Percentiles rank a stretch among this genome's conserved stretches.
phyloP scores from a whole-genome alignment of 2,329 filamentous ascomycete species.

The Botryotinia calthae region DNA sequence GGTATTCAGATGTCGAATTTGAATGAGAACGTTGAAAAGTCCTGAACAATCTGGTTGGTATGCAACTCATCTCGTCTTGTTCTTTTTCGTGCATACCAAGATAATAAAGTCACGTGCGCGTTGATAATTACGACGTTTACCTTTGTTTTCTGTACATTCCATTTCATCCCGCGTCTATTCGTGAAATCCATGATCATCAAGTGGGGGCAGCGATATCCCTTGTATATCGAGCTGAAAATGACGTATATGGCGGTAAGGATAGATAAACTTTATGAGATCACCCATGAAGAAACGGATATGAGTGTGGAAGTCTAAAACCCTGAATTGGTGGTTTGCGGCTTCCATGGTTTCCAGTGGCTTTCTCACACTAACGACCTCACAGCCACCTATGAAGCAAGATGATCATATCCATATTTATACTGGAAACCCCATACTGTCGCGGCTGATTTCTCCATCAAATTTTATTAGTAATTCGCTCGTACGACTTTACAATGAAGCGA shows the following conservation, averaged over 20 bases:
- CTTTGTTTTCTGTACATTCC: not conserved
- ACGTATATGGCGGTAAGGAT: slow-evolving; percentile 11
- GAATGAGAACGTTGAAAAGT: not conserved
- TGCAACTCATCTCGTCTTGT: not conserved
- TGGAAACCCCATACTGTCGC: not conserved
- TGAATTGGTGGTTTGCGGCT: not conserved
- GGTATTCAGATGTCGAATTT: not conserved
- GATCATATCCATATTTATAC: slow-evolving; percentile 10
- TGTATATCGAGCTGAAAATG: not conserved
- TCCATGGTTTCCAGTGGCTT: not conserved
- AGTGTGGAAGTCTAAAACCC: slow-evolving; percentile 5
- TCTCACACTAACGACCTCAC: not conserved
- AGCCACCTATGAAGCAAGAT: not conserved
- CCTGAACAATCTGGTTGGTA: not conserved
- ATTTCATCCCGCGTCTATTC: not conserved
- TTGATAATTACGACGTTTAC: not conserved
- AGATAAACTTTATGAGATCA: slow-evolving; percentile 5
- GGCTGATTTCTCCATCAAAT: not conserved
- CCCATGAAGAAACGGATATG: not conserved
- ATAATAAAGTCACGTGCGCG: not conserved
- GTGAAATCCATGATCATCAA: not conserved
- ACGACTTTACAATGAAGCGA: slow-evolving; percentile 45
- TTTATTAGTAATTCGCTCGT: not conserved
- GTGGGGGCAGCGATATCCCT: not conserved
- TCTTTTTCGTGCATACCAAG: not conserved